Conservation (phyloP, 495 filamentous ascomycete species). For the Lophiotrema nucula region DNA sequence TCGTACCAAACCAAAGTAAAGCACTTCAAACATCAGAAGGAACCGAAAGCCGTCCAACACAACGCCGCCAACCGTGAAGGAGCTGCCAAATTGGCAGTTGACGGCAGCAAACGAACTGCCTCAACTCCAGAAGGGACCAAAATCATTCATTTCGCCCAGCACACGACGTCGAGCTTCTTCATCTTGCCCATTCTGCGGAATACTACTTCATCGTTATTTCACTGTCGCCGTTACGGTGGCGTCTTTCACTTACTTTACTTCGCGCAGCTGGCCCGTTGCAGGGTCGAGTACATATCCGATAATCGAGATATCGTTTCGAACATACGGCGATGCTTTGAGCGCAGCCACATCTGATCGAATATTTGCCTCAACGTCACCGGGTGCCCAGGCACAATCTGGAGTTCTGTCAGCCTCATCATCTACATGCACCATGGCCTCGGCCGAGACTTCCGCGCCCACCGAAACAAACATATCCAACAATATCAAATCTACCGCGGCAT, state of each 20-base stretch:
- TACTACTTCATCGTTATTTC: not conserved
- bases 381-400: conserved; percentile 5
- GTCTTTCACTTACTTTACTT: conserved; percentile 17
- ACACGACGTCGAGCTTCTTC: conserved; percentile 13
- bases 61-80: too few species aligned
- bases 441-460: too few species aligned
- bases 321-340: conserved; percentile 9
- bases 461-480: too few species aligned
- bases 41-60: too few species aligned
- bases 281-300: conserved; percentile 25
- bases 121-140: conserved; percentile 28
- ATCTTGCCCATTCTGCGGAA: conserved; percentile 8
- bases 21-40: too few species aligned
- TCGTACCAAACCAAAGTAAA: too few species aligned
- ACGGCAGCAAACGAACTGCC: too few species aligned
- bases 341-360: conserved; percentile 13
- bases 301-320: conserved; percentile 14
- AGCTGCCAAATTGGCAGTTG: too few species aligned
- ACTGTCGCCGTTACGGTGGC: not conserved
- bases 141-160: conserved; percentile 17
- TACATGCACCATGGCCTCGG: too few species aligned
- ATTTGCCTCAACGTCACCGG: conserved; percentile 11
- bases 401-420: not conserved
- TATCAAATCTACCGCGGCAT: too few species aligned
- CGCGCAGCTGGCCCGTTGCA: conserved; percentile 16